A percentile compares a stretch with the other conserved stretches of the same genome.
Conservation (phyloP, 129 eudicot species). For the Flaveria linearis region DNA sequence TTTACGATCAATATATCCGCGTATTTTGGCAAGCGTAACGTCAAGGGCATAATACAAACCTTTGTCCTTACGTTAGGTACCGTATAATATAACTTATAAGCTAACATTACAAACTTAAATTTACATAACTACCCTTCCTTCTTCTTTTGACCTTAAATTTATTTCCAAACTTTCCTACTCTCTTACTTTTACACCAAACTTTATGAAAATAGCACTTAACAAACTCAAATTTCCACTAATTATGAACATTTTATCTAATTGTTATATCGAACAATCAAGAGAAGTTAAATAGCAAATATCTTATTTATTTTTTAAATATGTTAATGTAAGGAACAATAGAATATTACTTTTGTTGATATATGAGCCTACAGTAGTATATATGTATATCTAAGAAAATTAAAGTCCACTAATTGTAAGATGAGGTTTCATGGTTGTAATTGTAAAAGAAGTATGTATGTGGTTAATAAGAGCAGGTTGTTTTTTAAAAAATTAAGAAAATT, state of each 20-base stretch:
- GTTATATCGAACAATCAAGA: not conserved
- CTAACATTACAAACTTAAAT: constrained; percentile 21
- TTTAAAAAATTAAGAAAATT: too few species aligned
- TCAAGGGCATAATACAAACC: constrained; percentile 26
- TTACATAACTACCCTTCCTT: constrained; percentile 17
- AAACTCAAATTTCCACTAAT: not conserved
- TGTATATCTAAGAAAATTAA: too few species aligned
- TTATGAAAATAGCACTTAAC: constrained; percentile 7
- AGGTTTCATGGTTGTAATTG: too few species aligned
- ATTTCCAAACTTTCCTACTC: constrained; percentile 21
- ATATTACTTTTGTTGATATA: too few species aligned
- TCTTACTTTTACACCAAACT: constrained; percentile 6
- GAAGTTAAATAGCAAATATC: not conserved
- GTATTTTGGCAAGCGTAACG: constrained; percentile 22
- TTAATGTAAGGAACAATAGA: too few species aligned
- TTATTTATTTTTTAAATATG: too few species aligned
- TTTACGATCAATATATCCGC: too few species aligned
- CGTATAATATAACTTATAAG: constrained; percentile 27
- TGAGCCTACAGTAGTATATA: too few species aligned
- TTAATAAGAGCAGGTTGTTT: too few species aligned
- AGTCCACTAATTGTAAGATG: too few species aligned
- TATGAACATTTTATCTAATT: not conserved
- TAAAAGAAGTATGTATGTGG: too few species aligned
- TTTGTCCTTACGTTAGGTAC: constrained; percentile 35
- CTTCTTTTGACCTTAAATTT: not conserved